phyloP scores from a whole-genome alignment of 805 yeast genomes.

The Candida easanensis region DNA sequence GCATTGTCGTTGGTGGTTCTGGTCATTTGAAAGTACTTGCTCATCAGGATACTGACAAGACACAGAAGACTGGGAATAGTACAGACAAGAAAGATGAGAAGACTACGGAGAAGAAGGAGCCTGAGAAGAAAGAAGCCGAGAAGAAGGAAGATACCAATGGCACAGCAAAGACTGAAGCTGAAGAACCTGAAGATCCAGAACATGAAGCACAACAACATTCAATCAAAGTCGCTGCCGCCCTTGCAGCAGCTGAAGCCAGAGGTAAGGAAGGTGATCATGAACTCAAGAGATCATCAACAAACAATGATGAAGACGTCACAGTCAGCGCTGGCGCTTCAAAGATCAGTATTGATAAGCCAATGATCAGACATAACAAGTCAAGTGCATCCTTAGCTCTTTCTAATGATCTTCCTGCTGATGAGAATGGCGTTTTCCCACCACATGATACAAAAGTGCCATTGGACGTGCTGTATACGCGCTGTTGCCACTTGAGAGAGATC shows the following conservation, averaged over 20 bases:
- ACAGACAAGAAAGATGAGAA: no score
- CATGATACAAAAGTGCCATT: conserved; percentile 37
- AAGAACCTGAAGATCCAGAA: not conserved
- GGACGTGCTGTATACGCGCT: conserved; percentile 81
- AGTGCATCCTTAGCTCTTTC: conserved; percentile 27
- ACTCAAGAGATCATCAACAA: conserved; percentile 27
- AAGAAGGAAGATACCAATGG: conserved; percentile 9
- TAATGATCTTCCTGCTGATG: conserved; percentile 15
- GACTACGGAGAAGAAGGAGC: no score
- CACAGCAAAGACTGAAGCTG: not conserved
- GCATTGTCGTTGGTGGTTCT: conserved; percentile 77
- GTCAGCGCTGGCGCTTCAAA: conserved; percentile 33
- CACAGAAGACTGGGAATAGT: no score
- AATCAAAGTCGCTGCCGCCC: conserved; percentile 34
- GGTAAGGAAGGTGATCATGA: conserved; percentile 33
- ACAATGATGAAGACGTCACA: conserved; percentile 37
- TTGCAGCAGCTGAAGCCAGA: conserved; percentile 36
- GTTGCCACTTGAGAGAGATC: conserved; percentile 90
- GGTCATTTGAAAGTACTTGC: conserved; percentile 51
- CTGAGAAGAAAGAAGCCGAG: no score
- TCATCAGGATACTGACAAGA: not conserved
- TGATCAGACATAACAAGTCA: conserved; percentile 36
- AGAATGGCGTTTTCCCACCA: conserved; percentile 31
- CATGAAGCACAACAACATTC: conserved; percentile 26
- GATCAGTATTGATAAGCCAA: conserved; percentile 42